Conservation (phyloP, 257 asterid species). For the Plectranthus barbatus region DNA sequence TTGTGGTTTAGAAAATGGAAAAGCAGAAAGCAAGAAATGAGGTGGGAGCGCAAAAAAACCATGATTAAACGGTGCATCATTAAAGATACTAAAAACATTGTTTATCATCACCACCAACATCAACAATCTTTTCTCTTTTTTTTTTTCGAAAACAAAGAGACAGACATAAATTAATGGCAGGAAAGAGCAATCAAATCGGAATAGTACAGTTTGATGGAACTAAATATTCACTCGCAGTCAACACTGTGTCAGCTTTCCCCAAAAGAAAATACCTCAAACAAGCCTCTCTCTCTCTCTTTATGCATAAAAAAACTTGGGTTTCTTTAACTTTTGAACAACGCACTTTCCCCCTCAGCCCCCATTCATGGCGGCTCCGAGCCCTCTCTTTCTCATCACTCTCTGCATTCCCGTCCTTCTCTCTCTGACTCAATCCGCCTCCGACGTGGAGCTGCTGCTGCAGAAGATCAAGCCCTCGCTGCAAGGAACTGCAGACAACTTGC, state of each 20-base stretch:
- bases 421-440: conserved; percentile 42
- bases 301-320: too few relatives aligned
- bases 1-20: too few relatives aligned
- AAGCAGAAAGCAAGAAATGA: too few relatives aligned
- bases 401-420: conserved; percentile 25
- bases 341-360: conserved; percentile 5
- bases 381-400: conserved; percentile 21
- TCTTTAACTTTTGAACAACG: neutral
- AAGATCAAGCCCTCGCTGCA: conserved; percentile 73
- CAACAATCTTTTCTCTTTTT: neutral
- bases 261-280: conserved; percentile 17
- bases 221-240: conserved; percentile 20
- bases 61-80: conserved; percentile 23
- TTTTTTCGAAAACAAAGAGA: neutral
- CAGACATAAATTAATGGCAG: neutral
- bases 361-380: conserved; percentile 53
- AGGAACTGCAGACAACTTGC: conserved; percentile 58
- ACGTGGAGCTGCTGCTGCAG: conserved; percentile 56
- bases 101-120: neutral
- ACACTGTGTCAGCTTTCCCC: conserved; percentile 54
- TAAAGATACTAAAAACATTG: conserved; percentile 6
- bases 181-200: conserved; percentile 19
- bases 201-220: conserved; percentile 1
- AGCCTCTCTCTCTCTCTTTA: conserved; percentile 3
- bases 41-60: conserved; percentile 5